These are phyloP conservation scores for Luvunga scandens DNA, from an alignment of 345 rosid genomes.

Conservation along the genomic window DNA sequence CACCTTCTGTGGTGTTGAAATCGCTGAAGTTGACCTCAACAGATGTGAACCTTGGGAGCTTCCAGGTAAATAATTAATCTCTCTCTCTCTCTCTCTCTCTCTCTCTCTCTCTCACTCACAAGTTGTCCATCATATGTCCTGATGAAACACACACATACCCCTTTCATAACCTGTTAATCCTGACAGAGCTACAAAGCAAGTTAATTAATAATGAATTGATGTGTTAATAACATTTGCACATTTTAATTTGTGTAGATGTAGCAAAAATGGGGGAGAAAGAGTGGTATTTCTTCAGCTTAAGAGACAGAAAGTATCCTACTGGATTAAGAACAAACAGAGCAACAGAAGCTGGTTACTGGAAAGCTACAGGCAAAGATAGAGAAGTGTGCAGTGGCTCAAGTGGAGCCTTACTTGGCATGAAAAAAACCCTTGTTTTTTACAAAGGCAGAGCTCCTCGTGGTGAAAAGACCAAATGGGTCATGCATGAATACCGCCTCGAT, in stretches of 20 bases:
- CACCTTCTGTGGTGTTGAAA: constrained; percentile 61
- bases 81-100: neutral
- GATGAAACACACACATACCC: too few relatives aligned
- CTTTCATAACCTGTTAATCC: too few relatives aligned
- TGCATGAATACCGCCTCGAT: constrained; percentile 93
- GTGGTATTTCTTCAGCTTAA: constrained; percentile 84
- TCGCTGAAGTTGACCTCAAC: constrained; percentile 89
- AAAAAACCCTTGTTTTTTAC: constrained; percentile 84
- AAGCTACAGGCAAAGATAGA: constrained; percentile 86
- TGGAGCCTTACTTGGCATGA: constrained; percentile 77
- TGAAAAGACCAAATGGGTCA: constrained; percentile 90
- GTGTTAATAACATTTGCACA: neutral
- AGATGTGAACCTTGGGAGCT: constrained; percentile 99
- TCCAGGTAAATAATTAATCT: constrained; percentile 49
- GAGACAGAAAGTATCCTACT: constrained; percentile 92
- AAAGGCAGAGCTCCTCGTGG: constrained; percentile 90
- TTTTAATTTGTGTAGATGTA: constrained; percentile 32
- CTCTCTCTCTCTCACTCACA: neutral
- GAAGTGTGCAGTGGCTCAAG: constrained; percentile 55
- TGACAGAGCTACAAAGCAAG: too few relatives aligned
- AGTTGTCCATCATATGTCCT: too few relatives aligned
- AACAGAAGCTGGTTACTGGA: constrained; percentile 90
- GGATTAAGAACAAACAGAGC: constrained; percentile 88
- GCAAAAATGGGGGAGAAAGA: constrained; percentile 94
- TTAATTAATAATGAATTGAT: too few relatives aligned